Base-by-base conservation (phyloP, 176 grass and related monocot species). In the Avena eriantha region DNA sequence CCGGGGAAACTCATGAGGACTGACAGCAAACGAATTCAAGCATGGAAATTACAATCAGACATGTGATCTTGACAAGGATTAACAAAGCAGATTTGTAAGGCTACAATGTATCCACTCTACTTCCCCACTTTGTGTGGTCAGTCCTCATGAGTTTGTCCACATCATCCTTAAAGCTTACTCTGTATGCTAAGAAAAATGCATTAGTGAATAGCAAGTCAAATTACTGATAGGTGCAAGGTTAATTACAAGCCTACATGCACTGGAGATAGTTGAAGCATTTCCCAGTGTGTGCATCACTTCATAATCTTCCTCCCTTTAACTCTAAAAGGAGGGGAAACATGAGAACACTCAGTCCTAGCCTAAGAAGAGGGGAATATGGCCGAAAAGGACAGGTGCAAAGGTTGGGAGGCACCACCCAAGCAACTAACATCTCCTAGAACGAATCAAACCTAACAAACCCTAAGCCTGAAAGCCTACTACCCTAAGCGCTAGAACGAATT, bases 401-500 rank as follows among this genome's bases (percentile, higher is more conserved):
- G 73, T 65, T 55, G 68, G 19, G 63, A 39, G 57, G 33, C 80
- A 57, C 19, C 48, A 72, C 33, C 41, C 43, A 43, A 77, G n/a
- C 83, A 86, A 71, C 74, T 39, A 87, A 24, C 47, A 80, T 76
- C 68, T 11, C 69, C 68, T 59, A 3, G 50, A 74, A 63, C 58
- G 43, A 75, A 79, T 69, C 81, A 3, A 15, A 80, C 76, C 76
- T 61, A 80, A 80, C 76, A 24, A 87, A 84, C 80, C 76, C 58
- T 70, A 69, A 87, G 75, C 85, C 76, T 81, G 55, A 83, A 49
- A 18, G 17, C 65, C 73, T 87, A 80, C 24, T 67, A 90, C 67
- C 46, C 58, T 77, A 84, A 5, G 49, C 54, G 66, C 89, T 90
- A 80, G 47, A 84, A 60, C 67, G 47, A 82, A 84, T 87, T 58